Evolutionary conservation across 176 grass and related monocot species (phyloP).

Genomic region (Musa acuminata): DNA sequence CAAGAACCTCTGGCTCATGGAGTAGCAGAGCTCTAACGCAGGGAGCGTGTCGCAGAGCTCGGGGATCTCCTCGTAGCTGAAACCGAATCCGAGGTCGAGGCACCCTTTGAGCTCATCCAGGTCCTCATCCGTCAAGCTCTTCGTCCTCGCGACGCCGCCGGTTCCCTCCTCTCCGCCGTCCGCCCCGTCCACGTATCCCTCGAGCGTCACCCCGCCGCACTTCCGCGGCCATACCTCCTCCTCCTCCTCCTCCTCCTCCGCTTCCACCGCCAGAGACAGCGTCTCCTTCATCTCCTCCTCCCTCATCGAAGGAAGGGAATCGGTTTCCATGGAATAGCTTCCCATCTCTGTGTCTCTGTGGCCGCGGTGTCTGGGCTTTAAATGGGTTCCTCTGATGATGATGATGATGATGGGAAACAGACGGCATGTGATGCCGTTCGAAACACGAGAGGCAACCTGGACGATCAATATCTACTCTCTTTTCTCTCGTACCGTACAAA

Average conservation of each 20-base stretch:
- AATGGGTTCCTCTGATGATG: too few relatives aligned
- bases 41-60: neutral
- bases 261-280: neutral
- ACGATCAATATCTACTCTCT: too few relatives aligned
- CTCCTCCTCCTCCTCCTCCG: neutral
- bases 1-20: neutral
- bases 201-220: neutral
- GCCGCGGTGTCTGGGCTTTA: too few relatives aligned
- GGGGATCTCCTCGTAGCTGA: neutral
- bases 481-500: too few relatives aligned
- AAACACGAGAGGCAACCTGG: too few relatives aligned
- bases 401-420: too few relatives aligned
- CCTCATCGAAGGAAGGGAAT: neutral
- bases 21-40: neutral
- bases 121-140: constrained; percentile 2
- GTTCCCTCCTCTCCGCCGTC: neutral
- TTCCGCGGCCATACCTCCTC: neutral
- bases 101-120: neutral
- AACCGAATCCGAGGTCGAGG: neutral
- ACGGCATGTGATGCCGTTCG: too few relatives aligned
- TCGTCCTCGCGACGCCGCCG: neutral
- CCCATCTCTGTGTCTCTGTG: too few relatives aligned
- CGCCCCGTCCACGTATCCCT: neutral
- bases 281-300: neutral
- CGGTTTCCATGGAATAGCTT: too few relatives aligned